Percentiles rank a stretch among this genome's conserved stretches.
Conservation (phyloP, 345 rosid species). For the Moricandia arvensis region DNA sequence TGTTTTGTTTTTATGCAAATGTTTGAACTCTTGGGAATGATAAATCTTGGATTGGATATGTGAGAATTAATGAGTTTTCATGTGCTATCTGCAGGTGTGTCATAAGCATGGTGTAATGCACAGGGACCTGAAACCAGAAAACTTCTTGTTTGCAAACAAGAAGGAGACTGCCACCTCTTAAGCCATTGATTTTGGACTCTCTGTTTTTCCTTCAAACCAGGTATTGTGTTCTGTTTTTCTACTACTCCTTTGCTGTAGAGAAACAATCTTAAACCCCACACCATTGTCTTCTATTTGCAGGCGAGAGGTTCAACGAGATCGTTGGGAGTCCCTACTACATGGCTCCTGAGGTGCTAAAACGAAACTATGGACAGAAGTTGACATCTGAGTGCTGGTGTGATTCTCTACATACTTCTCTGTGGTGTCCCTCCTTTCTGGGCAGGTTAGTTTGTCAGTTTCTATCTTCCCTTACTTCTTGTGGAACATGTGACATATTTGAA, state of each 20-base stretch:
- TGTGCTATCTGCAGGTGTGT: slow-evolving; percentile 49
- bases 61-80: not conserved
- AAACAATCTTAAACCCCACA: not conserved
- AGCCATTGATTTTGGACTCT: slow-evolving; percentile 99
- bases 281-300: not conserved
- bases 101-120: slow-evolving; percentile 98
- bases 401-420: not conserved
- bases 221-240: slow-evolving; percentile 34
- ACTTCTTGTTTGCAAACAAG: slow-evolving; percentile 95
- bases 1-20: not conserved
- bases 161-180: slow-evolving; percentile 95
- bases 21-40: not conserved
- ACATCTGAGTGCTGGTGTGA: not conserved
- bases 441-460: not conserved
- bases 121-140: slow-evolving; percentile 97
- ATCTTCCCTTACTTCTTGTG: not conserved
- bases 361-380: not conserved
- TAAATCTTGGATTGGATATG: not conserved
- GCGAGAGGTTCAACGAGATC: not conserved
- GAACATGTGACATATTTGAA: not conserved
- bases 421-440: not conserved
- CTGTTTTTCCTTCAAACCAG: slow-evolving; percentile 98
- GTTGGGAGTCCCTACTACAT: not conserved
- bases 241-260: not conserved
- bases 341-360: not conserved